These are phyloP conservation scores for Oryza coarctata DNA, from an alignment of 176 grass and related monocot species.

Conservation along the genomic window DNA sequence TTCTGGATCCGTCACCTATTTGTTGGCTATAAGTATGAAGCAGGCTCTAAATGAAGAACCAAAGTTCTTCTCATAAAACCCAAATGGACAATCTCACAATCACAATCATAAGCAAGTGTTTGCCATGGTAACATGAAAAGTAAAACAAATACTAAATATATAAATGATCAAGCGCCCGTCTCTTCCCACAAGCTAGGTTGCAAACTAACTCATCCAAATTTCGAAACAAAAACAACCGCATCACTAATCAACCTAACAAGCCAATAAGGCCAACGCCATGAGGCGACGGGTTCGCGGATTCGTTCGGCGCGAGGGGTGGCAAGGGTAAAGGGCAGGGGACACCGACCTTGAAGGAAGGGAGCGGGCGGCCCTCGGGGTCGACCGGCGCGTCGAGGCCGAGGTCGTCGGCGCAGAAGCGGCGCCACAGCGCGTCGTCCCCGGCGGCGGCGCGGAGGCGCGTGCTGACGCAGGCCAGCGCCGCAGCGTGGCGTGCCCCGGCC, in stretches of 20 bases:
- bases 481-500: conserved; percentile 48
- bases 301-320: neutral
- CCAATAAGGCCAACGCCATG: neutral
- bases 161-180: neutral
- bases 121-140: neutral
- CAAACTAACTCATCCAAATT: neutral
- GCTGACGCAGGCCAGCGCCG: conserved; percentile 62
- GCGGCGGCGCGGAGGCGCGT: conserved; percentile 49
- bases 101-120: neutral
- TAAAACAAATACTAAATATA: too few relatives aligned
- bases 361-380: conserved; percentile 56
- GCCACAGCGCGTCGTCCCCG: conserved; percentile 67
- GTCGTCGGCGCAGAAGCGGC: conserved; percentile 64
- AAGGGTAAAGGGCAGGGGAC: neutral
- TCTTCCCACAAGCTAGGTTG: neutral
- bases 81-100: neutral
- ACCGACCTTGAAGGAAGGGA: conserved; percentile 73
- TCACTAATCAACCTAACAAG: neutral
- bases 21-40: neutral
- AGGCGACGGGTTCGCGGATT: too few relatives aligned
- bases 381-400: conserved; percentile 52
- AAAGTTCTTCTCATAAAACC: neutral
- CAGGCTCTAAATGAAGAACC: neutral
- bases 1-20: neutral
- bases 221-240: neutral